Evolutionary conservation across 2,329 filamentous ascomycete species (phyloP), one percentile per base, ranked within the genome.

Genomic region (Venturiaceae sp.): DNA sequence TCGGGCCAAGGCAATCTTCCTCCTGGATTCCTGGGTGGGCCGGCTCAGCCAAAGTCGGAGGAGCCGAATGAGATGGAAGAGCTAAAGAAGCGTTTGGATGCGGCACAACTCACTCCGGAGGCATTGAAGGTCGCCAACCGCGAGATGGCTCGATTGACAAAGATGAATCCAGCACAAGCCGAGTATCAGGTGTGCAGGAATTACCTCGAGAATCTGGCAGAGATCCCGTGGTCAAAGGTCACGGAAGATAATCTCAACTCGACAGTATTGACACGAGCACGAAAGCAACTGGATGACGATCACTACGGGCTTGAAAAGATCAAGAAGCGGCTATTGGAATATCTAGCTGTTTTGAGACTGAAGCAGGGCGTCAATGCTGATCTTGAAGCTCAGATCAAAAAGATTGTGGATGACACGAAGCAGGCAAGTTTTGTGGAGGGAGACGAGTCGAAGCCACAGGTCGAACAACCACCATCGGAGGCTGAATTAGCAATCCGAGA

Each of bases 231-330:
- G 94, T 83, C 86, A 2, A 84, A 85, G 63, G 78, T 83, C 55
- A 97, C 92, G 0, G 86, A 94, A 61, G 92, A 97, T 67, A 85
- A 90, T 33, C 82, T 99, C 3, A 90, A 92, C 7, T 81, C 83
- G 0, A 86, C 90, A 9, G 96, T 92, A 0, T 72, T 97, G 59
- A 79, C 82, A 60, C 82, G 81, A 64, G 94, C 94, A 6, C 84
- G 90, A 58, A 89, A 91, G 73, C 94, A 97, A 71, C 81, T 99
- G 5, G 91, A 99, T 66, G 86, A 95, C 63, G 94, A 99, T 68
- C 94, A 99, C 71, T 97, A 97, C 65, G 94, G 94, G 0, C 77
- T 99, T 14, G 91, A 97, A 62, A 95, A 92, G 73, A 92, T 99
- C 68, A 99, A 99, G 83, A 96, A 96, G 80, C 83, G 94, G 46